Base-by-base conservation (phyloP, 192 early-diverging fungal genomes). In the Helicostylum pulchrum region DNA sequence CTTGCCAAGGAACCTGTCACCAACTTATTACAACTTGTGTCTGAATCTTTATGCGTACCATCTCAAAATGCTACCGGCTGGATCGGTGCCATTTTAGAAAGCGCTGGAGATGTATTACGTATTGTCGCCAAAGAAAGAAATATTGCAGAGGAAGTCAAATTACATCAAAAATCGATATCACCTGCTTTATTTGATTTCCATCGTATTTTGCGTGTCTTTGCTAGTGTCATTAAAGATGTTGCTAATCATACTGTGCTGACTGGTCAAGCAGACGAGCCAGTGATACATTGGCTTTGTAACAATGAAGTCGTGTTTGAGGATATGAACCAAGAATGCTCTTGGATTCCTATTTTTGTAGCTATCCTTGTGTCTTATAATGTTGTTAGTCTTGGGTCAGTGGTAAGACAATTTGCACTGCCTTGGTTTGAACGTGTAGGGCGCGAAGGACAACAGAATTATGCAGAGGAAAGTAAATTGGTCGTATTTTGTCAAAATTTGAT, bases 401-500 rank as follows among this genome's bases (percentile, higher is more conserved):
- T 78, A 26, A 53, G 46, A 31, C 20, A 51, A n/a, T 53, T 74
- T 12, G 51, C 54, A 20, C 31, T 71, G 14, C 67, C 47, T 12
- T 70, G 66, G 62, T 72, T 78, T 21, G 53, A 49, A 34, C 55
- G 64, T 12, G 23, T 74, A 14, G 55, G 52, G 2, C 43, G 57
- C 8, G 70, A 70, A 44, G 51, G 57, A 43, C 54, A 49, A 19
- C 59, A 44, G 9, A 19, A 62, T 20, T 64, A 67, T 50, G 20
- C 32, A 54, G 58, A 68, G 20, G 62, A 70, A 20, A 20, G 32
- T 7, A 21, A 34, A 32, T 43, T 66, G 31, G 19, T 73, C 4
- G 45, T 71, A 42, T 46, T 74, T n/a, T 65, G 71, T 47, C 60
- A 62, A 14, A 80, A 80, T 46, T 54, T 77, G 17, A 60, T 60